Conservation (phyloP, 2,329 filamentous ascomycete genomes). For the Fusarium sp. region DNA sequence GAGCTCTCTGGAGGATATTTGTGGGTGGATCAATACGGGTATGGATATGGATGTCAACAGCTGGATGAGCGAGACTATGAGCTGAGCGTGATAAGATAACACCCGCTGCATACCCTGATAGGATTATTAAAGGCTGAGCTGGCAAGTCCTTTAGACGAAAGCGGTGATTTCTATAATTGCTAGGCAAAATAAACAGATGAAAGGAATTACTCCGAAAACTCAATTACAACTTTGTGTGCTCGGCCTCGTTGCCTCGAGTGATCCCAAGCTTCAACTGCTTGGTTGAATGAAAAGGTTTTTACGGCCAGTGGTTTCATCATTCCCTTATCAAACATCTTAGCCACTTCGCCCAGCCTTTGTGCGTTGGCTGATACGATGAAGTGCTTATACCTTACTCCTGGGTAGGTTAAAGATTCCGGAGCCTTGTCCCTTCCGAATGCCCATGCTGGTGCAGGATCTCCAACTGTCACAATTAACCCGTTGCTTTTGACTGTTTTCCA, state of each 20-base stretch:
- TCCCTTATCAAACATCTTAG: neutral
- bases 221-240: constrained; percentile 1
- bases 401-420: constrained; percentile 24
- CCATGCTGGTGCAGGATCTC: constrained; percentile 49
- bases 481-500: constrained; percentile 47
- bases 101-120: too few species aligned
- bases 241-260: constrained; percentile 6
- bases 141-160: too few species aligned
- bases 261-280: constrained; percentile 8
- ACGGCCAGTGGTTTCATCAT: constrained; percentile 6
- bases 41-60: neutral
- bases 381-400: constrained; percentile 42
- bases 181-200: fast-evolving
- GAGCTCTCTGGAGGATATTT: constrained; percentile 16
- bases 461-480: constrained; percentile 50
- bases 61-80: neutral
- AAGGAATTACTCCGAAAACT: neutral
- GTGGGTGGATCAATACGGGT: constrained; percentile 2
- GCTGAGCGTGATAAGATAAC: neutral
- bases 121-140: too few species aligned
- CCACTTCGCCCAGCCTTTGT: neutral
- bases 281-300: neutral
- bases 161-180: neutral
- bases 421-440: constrained; percentile 41
- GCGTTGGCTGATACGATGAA: constrained; percentile 37